phyloP scores from a whole-genome alignment of 805 yeast species.

The Saccharomycodes ludwigii region DNA sequence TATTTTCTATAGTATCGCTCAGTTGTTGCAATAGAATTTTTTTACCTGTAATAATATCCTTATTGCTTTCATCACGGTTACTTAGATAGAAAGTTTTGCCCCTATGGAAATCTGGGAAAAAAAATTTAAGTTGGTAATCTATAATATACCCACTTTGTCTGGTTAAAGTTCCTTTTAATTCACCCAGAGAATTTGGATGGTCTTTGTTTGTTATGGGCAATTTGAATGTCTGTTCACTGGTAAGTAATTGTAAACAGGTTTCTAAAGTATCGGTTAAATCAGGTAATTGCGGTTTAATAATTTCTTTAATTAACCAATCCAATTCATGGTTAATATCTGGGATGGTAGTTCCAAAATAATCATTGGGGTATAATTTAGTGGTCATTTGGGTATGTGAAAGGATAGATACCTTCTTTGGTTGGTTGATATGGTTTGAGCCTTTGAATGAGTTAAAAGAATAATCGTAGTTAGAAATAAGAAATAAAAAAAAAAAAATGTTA shows the following conservation, averaged over 20 bases:
- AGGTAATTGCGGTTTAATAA: constrained; percentile 37
- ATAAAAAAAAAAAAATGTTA: too few species aligned
- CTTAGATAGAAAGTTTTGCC: constrained; percentile 26
- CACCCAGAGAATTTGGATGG: constrained; percentile 30
- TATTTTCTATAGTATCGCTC: constrained; percentile 21
- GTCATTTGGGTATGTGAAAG: too few species aligned
- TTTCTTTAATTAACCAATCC: constrained; percentile 34
- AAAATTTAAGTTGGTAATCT: constrained; percentile 30
- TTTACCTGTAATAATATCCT: constrained; percentile 22
- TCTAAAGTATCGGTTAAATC: constrained; percentile 31
- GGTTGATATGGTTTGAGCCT: too few species aligned
- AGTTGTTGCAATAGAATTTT: constrained; percentile 31
- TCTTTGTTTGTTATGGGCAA: constrained; percentile 31
- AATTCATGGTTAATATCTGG: constrained; percentile 16
- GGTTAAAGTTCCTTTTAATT: constrained; percentile 45
- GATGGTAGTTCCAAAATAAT: constrained; percentile 13
- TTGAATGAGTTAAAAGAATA: too few species aligned
- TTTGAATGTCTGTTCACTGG: constrained; percentile 31
- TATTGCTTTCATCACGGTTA: background rate
- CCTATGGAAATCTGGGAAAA: constrained; percentile 29
- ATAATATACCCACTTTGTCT: constrained; percentile 42
- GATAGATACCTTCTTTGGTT: too few species aligned
- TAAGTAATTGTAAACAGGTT: constrained; percentile 28
- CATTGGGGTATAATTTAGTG: constrained; percentile 23
- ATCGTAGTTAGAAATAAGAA: too few species aligned